Evolutionary conservation across 441 rosid species (phyloP).

Genomic region (Populus hybrid): DNA sequence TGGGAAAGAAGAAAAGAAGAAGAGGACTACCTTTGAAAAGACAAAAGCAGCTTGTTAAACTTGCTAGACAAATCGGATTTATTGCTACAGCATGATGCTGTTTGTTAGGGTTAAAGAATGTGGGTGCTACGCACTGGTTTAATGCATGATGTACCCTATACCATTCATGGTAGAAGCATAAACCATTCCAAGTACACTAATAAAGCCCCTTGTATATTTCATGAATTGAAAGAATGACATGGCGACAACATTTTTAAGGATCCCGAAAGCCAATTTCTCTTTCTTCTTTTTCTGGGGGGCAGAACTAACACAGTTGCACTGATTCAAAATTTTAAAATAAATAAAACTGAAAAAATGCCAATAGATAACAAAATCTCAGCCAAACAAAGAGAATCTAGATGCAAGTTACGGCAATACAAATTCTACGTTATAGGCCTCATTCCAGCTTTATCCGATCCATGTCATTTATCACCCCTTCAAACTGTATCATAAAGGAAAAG

Average conservation of each 20-base stretch:
- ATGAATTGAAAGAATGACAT: background rate
- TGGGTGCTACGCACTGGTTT: background rate
- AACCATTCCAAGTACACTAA: background rate
- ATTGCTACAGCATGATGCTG: background rate
- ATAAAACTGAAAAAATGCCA: background rate
- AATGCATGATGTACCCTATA: too few relatives aligned
- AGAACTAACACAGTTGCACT: conserved; percentile 11
- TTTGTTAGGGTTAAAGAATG: background rate
- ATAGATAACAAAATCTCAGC: conserved; percentile 25
- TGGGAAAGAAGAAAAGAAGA: too few relatives aligned
- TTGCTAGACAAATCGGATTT: background rate
- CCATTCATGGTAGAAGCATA: background rate
- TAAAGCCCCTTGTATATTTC: background rate
- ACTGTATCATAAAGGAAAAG: conserved; percentile 37
- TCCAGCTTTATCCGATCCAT: conserved; percentile 80
- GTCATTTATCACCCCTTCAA: conserved; percentile 81
- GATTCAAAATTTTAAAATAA: conserved; percentile 8
- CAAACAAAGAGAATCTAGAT: background rate
- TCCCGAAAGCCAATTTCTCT: background rate
- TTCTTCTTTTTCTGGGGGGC: too few relatives aligned
- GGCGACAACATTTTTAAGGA: background rate
- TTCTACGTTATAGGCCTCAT: conserved; percentile 22
- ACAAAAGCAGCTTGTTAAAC: too few relatives aligned
- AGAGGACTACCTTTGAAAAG: too few relatives aligned
- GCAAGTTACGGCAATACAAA: conserved; percentile 2